Evolutionary conservation across 2,329 filamentous ascomycete genomes (phyloP), one percentile per base, ranked within the genome.

Genomic region (Aspergillus neoniger): DNA sequence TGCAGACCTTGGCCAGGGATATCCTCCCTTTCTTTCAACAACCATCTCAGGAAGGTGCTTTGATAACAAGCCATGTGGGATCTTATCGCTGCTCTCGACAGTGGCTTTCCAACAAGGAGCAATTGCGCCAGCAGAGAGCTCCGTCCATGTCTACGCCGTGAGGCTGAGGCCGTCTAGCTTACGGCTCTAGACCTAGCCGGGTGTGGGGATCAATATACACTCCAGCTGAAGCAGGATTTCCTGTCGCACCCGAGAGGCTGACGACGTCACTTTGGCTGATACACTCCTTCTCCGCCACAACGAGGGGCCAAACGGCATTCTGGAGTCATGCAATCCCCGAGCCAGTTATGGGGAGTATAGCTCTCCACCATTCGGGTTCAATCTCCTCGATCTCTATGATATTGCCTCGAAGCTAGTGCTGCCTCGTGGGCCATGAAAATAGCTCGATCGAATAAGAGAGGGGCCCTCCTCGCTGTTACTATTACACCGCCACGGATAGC

Each of bases 1-100:
- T 51, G 57, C 57, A 21, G 49, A 48, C 57, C 60, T 56, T 62
- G 60, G 43, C 61, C 44, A 63, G 62, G 60, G 64, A 58, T 62
- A 43, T 39, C 55, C 55, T 57, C 62, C 63, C 59, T 60, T 58
- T 32, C 52, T 19, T 41, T 41, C 9, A 15, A 19, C n/a, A 32
- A 36, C 44, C 21, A 32, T 44, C 15, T 25, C 41, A 51, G 38
- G 49, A 32, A 44, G 15, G 52, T 49, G 21, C 14, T 21, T 36
- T 47, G 21, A 57, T 21, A 14, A 21, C 41, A 28, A 50, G 15
- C 14, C 25, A 28, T 30, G 14, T 17, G 17, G 3, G 38, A 58
- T 54, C 50, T 52, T 53, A 58, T 58, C 55, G 19, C 30, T 32
- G 28, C 43, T n/a, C 8, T 38, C 17, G 38, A 55, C 43, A 44